These are phyloP conservation scores for Gracilariopsis chorda DNA, from an alignment of 23 red algal genomes.

Conservation along the genomic window DNA sequence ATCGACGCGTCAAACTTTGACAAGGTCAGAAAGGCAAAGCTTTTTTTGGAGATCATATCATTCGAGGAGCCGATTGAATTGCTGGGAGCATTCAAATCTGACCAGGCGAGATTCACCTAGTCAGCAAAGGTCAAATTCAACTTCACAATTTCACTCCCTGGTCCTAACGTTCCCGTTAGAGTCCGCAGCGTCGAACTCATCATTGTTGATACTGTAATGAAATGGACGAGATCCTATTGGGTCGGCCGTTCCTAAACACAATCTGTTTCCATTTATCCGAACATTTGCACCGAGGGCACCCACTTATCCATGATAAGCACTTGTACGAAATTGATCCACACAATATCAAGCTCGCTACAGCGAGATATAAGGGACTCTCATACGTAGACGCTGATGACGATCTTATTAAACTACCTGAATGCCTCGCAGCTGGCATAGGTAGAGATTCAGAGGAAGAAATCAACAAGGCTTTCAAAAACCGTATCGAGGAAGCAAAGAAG, in stretches of 20 bases:
- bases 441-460: background rate
- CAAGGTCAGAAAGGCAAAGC: background rate
- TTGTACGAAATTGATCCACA: background rate
- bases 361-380: background rate
- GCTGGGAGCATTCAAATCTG: background rate
- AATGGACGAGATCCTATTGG: conserved; percentile 19
- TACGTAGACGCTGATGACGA: background rate
- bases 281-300: background rate
- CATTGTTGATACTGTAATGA: background rate
- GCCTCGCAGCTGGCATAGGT: background rate
- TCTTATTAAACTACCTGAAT: conserved; percentile 1
- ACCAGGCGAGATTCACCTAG: background rate
- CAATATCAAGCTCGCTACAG: background rate
- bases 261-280: conserved; percentile 1
- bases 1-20: background rate
- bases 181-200: background rate
- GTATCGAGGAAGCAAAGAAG: background rate
- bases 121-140: background rate
- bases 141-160: background rate
- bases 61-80: background rate
- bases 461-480: background rate
- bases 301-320: background rate
- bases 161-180: background rate
- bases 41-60: background rate
- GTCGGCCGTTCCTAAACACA: background rate